phyloP scores from a whole-genome alignment of 148 eudicot genomes.

The Spergularia bocconei region DNA sequence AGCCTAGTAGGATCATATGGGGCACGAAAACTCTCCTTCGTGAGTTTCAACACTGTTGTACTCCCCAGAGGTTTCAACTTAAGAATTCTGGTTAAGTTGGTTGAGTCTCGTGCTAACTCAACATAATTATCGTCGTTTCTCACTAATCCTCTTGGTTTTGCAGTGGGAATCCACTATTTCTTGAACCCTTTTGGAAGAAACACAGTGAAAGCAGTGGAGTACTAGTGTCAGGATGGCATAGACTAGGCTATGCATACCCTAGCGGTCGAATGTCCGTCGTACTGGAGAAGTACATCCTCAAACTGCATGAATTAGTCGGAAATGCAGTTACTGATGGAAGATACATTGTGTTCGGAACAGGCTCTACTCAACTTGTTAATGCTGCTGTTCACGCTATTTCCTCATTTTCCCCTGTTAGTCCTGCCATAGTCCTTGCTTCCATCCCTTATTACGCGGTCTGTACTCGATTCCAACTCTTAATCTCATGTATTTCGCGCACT shows the following conservation, averaged over 20 bases:
- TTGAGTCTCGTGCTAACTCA: too few relatives aligned
- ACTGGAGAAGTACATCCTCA: conserved; percentile 44
- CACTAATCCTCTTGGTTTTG: neutral
- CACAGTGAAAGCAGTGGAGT: conserved; percentile 56
- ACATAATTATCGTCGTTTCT: too few relatives aligned
- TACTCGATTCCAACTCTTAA: neutral
- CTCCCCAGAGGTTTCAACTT: too few relatives aligned
- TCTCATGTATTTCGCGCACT: neutral
- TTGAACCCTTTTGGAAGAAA: conserved; percentile 75
- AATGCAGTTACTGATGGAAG: conserved; percentile 58
- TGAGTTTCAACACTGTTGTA: too few relatives aligned
- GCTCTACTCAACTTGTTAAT: conserved; percentile 58
- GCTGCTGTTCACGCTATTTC: conserved; percentile 78
- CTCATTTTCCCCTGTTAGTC: conserved; percentile 25
- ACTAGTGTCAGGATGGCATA: conserved; percentile 66
- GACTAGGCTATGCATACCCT: conserved; percentile 51
- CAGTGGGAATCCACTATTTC: conserved; percentile 64
- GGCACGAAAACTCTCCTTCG: too few relatives aligned
- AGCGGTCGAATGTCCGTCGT: conserved; percentile 33
- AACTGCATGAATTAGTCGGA: conserved; percentile 43
- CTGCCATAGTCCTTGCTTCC: conserved; percentile 49
- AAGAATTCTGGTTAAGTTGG: too few relatives aligned
- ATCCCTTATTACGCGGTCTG: conserved; percentile 54
- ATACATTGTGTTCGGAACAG: conserved; percentile 54
- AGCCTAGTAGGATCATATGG: too few relatives aligned